phyloP scores from a whole-genome alignment of 768 basidiomycete genomes.

The Mycena metata region DNA sequence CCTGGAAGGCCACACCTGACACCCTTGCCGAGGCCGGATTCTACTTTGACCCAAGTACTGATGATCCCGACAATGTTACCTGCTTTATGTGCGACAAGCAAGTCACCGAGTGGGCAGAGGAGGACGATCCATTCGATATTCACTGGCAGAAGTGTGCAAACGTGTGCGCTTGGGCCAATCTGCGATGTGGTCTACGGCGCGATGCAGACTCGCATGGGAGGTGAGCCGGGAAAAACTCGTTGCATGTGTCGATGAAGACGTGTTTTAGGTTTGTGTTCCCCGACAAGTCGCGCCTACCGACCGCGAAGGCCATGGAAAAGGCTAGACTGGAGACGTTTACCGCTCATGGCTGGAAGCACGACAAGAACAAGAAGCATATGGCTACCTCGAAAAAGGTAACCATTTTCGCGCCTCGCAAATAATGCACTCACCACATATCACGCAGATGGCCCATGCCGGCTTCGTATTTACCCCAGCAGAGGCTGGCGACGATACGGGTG shows the following conservation, averaged over 20 bases:
- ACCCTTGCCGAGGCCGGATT: conserved; percentile 92
- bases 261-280: conserved; percentile 67
- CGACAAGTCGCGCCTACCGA: conserved; percentile 74
- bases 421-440: conserved; percentile 19
- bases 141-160: conserved; percentile 79
- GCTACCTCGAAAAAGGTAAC: conserved; percentile 80
- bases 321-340: conserved; percentile 78
- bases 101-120: conserved; percentile 85
- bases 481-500: conserved; percentile 81
- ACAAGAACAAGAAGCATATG: conserved; percentile 69
- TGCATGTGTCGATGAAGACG: background rate
- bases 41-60: conserved; percentile 79
- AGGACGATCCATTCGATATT: conserved; percentile 89
- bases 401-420: background rate
- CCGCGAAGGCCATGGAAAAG: conserved; percentile 76
- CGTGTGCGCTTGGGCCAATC: conserved; percentile 84
- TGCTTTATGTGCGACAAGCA: conserved; percentile 90
- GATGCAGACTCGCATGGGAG: conserved; percentile 71
- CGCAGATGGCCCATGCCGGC: conserved; percentile 90
- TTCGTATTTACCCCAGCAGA: conserved; percentile 84
- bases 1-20: conserved; percentile 77
- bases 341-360: conserved; percentile 76
- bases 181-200: conserved; percentile 75
- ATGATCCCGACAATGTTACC: conserved; percentile 79
- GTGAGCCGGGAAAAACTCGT: conserved; percentile 53